These are phyloP conservation scores for Prunus salicina DNA, from an alignment of 306 rosid species.

Conservation along the genomic window DNA sequence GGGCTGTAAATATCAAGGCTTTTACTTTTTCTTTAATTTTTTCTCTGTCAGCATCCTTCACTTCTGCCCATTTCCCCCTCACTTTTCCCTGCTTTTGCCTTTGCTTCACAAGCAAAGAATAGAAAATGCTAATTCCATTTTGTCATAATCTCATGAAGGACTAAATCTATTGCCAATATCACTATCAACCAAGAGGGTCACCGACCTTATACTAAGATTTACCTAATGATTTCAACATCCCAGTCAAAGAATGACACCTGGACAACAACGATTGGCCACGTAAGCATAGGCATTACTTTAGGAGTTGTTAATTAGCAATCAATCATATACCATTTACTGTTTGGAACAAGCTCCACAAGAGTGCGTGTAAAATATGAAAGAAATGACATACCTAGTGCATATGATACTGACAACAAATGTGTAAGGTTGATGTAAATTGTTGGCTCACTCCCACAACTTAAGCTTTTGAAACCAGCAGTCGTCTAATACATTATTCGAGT, in stretches of 20 bases:
- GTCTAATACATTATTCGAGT: background rate
- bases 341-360: conserved; percentile 11
- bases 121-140: conserved; percentile 26
- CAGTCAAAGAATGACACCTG: conserved; percentile 36
- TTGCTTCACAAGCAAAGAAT: conserved; percentile 76
- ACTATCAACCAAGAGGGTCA: background rate
- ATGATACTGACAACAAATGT: too few relatives aligned
- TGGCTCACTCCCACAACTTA: too few relatives aligned
- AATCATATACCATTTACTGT: conserved; percentile 24
- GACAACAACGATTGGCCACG: conserved; percentile 13
- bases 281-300: background rate
- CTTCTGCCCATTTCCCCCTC: conserved; percentile 21
- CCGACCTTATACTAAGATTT: conserved; percentile 9
- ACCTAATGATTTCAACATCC: conserved; percentile 28
- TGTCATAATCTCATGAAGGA: conserved; percentile 14
- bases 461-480: too few relatives aligned
- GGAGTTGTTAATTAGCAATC: conserved; percentile 36
- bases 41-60: conserved; percentile 29
- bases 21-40: conserved; percentile 37
- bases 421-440: too few relatives aligned
- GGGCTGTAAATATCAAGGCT: conserved; percentile 49
- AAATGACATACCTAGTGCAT: background rate
- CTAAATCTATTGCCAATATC: background rate
- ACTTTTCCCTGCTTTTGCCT: conserved; percentile 27
- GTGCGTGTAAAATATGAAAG: conserved; percentile 18